Conservation (phyloP, 2,329 filamentous ascomycete genomes). For the Lasiodiplodia gonubiensis region DNA sequence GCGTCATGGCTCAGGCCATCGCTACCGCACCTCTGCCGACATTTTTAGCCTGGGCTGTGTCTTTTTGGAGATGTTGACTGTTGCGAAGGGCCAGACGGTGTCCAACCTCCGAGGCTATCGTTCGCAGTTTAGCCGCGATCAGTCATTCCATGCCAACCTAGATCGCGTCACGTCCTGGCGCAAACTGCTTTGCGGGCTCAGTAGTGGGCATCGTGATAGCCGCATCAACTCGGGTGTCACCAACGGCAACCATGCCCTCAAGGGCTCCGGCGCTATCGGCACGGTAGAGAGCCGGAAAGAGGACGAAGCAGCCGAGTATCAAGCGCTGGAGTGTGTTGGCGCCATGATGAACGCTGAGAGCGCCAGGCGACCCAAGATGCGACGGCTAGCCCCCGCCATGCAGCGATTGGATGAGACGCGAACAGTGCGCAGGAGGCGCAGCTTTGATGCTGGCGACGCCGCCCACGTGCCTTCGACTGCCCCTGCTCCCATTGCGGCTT, state of each 20-base stretch:
- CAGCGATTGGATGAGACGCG: constrained; percentile 40
- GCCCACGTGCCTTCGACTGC: constrained; percentile 10
- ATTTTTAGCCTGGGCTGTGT: constrained; percentile 49
- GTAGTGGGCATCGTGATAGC: constrained; percentile 14
- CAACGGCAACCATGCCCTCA: constrained; percentile 14
- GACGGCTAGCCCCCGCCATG: constrained; percentile 35
- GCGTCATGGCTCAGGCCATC: constrained; percentile 37
- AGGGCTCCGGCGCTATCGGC: neutral
- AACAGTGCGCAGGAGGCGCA: constrained; percentile 39
- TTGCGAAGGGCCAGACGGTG: constrained; percentile 44
- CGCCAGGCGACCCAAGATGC: constrained; percentile 44
- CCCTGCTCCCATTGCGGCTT: constrained; percentile 7
- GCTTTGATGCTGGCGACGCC: constrained; percentile 37
- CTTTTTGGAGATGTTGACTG: constrained; percentile 48
- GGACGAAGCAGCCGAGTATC: constrained; percentile 39
- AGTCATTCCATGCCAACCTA: constrained; percentile 48
- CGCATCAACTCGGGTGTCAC: constrained; percentile 6
- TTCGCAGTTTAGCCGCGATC: constrained; percentile 40
- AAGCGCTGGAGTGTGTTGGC: constrained; percentile 44
- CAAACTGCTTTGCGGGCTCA: constrained; percentile 22
- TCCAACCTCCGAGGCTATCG: constrained; percentile 44
- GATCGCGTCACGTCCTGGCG: constrained; percentile 40
- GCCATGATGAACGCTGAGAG: constrained; percentile 44
- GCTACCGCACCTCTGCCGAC: constrained; percentile 40
- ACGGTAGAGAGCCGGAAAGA: constrained; percentile 36